A percentile compares a stretch with the other conserved stretches of the same genome.
These are phyloP conservation scores for Liquidambar formosana DNA, from an alignment of 164 flowering plant species.

Conservation along the genomic window DNA sequence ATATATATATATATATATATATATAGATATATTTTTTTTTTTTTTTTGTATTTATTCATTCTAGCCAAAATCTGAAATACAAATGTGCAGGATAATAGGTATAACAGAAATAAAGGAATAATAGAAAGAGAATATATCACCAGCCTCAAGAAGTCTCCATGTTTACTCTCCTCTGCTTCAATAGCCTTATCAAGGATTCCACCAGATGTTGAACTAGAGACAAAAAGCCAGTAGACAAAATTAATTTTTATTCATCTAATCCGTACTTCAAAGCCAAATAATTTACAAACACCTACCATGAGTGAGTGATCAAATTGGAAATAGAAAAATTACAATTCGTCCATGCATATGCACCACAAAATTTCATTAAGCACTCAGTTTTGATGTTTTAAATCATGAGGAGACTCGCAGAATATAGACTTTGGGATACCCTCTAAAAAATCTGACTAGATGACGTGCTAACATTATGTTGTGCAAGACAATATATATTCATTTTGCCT, in stretches of 20 bases:
- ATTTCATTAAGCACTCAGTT: too few species aligned
- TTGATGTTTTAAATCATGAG: too few species aligned
- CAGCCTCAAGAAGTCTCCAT: slow-evolving; percentile 84
- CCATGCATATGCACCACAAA: too few species aligned
- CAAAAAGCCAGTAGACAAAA: slow-evolving; percentile 4
- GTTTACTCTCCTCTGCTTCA: slow-evolving; percentile 70
- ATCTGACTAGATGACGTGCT: too few species aligned
- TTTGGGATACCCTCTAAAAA: too few species aligned
- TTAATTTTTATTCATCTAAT: slow-evolving; percentile 5
- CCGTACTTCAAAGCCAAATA: neutral
- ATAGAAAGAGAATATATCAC: slow-evolving; percentile 29
- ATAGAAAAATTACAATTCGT: too few species aligned
- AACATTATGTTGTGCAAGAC: too few species aligned
- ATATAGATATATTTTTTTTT: too few species aligned
- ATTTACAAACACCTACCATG: neutral
- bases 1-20: too few species aligned
- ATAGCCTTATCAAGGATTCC: slow-evolving; percentile 79
- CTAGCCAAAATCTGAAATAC: neutral
- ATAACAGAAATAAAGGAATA: neutral
- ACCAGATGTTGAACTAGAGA: slow-evolving; percentile 52
- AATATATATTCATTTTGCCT: too few species aligned
- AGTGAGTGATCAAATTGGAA: neutral
- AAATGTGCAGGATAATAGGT: neutral
- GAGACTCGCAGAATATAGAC: too few species aligned
- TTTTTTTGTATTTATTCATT: neutral